Base-by-base conservation (phyloP, 805 yeast genomes). In the Candida maesae region DNA sequence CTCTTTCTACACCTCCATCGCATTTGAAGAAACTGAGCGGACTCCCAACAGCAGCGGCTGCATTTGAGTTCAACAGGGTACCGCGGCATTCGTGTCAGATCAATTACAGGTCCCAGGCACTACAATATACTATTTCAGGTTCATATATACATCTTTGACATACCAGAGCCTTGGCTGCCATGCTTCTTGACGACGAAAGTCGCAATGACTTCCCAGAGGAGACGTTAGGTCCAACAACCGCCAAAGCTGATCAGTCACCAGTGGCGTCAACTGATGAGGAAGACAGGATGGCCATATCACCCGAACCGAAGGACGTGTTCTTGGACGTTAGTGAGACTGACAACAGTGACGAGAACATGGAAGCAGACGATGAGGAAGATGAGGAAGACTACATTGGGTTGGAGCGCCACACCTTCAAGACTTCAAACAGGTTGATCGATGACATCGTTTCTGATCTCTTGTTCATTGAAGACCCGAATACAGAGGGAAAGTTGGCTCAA, bases 381-480 rank as follows among this genome's bases (percentile, higher is more conserved):
- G n/a, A 45, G 18, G 35, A 41, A 4, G 46, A 42, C 4, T 39
- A 42, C 19, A 36, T 19, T 2, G 36, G 31, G 11, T n/a, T 34
- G 11, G 44, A 39, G 13, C 29, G 19, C 11, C 27, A 39, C 2
- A 43, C 46, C 2, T 76, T 77, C 61, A 84, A 84, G 52, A 82
- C 91, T 0, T 61, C 81, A 6, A 84, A 84, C 52, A 65, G 91
- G 40, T 66, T 84, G 16, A 51, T 83, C 17, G 88, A 81, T 56
- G 91, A 84, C 52, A 55, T 84, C 23, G 64, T 73, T 38, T 70
- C 66, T 23, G 75, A 70, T 44, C 55, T 72, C 8, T 47, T 60
- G 24, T 67, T 70, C 45, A 41, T 55, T 2, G 14, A 41, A 9
- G 45, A 44, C 10, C 45, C 39, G 18, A 46, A 41, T 3, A 45